Base-by-base conservation (phyloP, 208 protist genomes). In the Porcisia hertigi region DNA sequence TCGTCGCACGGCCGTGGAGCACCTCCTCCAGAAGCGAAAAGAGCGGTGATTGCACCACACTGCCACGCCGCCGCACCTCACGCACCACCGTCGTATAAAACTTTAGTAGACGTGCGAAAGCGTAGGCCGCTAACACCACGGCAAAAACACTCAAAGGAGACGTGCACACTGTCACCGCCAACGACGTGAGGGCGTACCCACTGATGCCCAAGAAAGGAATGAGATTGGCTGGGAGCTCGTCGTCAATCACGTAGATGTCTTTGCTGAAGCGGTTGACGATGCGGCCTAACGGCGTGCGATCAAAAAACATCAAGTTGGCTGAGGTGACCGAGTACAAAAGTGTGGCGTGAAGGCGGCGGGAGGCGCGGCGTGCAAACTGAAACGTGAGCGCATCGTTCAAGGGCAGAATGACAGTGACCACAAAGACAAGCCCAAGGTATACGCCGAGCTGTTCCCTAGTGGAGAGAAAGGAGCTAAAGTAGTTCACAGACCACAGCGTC, bases 11-110 rank as follows among this genome's bases (percentile, higher is more conserved):
- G 47, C 97, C 97, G 23, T 76, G 80, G 9, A 99, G 63, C 30
- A 97, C 97, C 67, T 99, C 96, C 47, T 79, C 79, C 60, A 99
- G 96, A 59, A 98, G 67, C 7, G 94, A 84, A 74, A 98, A 96
- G 41, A 99, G 81, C 30, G 98, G 98, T 9, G 94, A 97, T 76
- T 95, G 88, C 18, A 87, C 82, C 8, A 98, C 82, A 70, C 88
- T 91, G 30, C 92, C 87, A 3, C 98, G 86, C 53, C 98, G 83
- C 55, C 96, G 90, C 9, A 99, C 64, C 78, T 99, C 97, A 41
- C 98, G 86, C 36, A 85, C 86, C 1, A 87, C 83, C 23, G 80
- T 75, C 43, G 85, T 87, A 84, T 95, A 99, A 82, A 94, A 99
- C 11, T 77, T 25, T 75, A 98, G 89, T 43, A 99, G 81, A 2